Evolutionary conservation across 2,329 filamentous ascomycete genomes (phyloP), one percentile per base, ranked within the genome.

Genomic region (Aspergillus sojae): DNA sequence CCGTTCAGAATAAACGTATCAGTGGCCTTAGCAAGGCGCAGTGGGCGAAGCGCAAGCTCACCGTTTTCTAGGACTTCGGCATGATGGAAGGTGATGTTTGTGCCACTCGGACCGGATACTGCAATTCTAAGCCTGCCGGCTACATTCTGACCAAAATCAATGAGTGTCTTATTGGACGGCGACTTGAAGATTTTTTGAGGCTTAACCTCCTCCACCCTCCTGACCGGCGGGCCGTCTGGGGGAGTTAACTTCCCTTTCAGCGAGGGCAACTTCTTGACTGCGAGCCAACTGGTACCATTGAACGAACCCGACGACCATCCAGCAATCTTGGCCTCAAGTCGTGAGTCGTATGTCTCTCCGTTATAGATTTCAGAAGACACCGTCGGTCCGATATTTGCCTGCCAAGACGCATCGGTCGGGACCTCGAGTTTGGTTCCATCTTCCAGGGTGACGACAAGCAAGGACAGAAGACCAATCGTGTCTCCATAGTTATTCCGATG

Each of bases 81-180:
- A 43, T 67, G 62, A 26, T 65, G 39, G 5, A 63, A 74, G 67
- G 41, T 84, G 68, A 78, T 61, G 4, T 36, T 62, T 10, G 65
- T 34, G 67, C 70, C 70, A 1, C 50, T 50, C 0, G 65, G 68
- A 4, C 65, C 67, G 14, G 61, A 63, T 7, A 73, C 57, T 3
- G 61, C 76, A 11, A 86, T 66, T 0, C 74, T 73, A 1, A 86
- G 60, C 69, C 78, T 79, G 2, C 85, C 86, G 0, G 86, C 85
- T 0, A 88, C 72, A 67, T 88, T 87, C 69, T 88, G 85, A 1
- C 85, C 85, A 71, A 88, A 87, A 61, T 88, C 85, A 30, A 88
- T 63, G 1, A 87, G 73, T 0, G 76, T 81, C 67, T 84, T 84
- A 4, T 83, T 83, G 0, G 80, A 79, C 0, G 77, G 72, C 0